phyloP scores from a whole-genome alignment of 371 early-diverging fungal genomes.

The Mortierella sp. region DNA sequence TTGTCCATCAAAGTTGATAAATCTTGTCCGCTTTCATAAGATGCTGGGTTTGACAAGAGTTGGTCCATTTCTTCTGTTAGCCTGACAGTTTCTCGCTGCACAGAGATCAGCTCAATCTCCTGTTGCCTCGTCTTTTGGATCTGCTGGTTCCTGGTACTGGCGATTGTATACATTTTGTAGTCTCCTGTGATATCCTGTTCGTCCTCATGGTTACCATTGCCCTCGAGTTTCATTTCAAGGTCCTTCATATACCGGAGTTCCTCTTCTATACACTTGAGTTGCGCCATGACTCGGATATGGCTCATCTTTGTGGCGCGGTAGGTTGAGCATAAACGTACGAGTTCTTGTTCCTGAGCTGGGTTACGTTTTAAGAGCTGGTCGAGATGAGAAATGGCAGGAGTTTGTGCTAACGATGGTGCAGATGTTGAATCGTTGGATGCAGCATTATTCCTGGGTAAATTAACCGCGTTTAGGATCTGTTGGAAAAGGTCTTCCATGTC shows the following conservation, averaged over 20 bases:
- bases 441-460: background rate
- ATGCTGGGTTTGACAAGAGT: slow-evolving; percentile 31
- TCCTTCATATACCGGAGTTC: slow-evolving; percentile 36
- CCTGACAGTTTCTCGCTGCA: slow-evolving; percentile 36
- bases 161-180: slow-evolving; percentile 20
- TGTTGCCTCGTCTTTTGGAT: slow-evolving; percentile 45
- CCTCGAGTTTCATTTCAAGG: slow-evolving; percentile 12
- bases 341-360: slow-evolving; percentile 33
- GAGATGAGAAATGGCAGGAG: background rate
- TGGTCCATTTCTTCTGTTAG: slow-evolving; percentile 43
- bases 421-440: background rate
- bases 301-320: slow-evolving; percentile 53
- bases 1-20: background rate
- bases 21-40: background rate
- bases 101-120: slow-evolving; percentile 47
- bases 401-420: background rate
- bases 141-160: slow-evolving; percentile 18
- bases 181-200: slow-evolving; percentile 18
- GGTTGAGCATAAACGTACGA: slow-evolving; percentile 40
- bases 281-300: slow-evolving; percentile 48
- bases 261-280: slow-evolving; percentile 40
- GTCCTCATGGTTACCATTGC: background rate
- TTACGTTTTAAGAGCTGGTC: slow-evolving; percentile 24
- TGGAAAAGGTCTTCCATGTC: slow-evolving; percentile 7
- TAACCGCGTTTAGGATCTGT: background rate